These are phyloP conservation scores for Cystofilobasidium capitatum DNA, from an alignment of 768 basidiomycete species.

Conservation along the genomic window DNA sequence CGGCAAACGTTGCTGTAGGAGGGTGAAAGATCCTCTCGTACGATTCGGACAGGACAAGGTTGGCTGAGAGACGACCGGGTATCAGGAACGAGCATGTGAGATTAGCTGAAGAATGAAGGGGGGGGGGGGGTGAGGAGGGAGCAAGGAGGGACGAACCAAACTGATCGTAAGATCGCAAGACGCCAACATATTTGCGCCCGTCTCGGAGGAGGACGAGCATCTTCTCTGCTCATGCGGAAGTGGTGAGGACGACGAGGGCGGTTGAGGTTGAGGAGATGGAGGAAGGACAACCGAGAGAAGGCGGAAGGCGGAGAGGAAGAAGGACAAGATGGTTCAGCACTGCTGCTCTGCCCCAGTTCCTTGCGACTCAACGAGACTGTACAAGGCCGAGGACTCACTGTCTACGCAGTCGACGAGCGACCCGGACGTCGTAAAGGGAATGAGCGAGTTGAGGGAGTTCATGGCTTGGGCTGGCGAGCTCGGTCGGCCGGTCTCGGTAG, in stretches of 20 bases:
- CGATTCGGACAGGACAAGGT: constrained; percentile 91
- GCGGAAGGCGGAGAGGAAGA: background rate
- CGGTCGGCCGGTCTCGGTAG: no score
- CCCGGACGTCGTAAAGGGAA: constrained; percentile 97
- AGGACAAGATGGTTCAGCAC: background rate
- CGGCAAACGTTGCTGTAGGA: constrained; percentile 60
- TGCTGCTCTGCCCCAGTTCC: no score
- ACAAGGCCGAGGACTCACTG: constrained; percentile 59
- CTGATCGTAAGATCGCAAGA: constrained; percentile 94
- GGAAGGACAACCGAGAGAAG: background rate
- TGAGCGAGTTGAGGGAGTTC: constrained; percentile 68
- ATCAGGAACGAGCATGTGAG: background rate
- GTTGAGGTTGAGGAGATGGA: background rate
- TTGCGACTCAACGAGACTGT: no score
- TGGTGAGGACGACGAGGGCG: constrained; percentile 34
- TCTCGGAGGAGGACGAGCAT: constrained; percentile 95
- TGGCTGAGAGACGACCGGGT: constrained; percentile 51
- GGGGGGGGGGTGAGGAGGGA: background rate
- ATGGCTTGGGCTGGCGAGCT: background rate
- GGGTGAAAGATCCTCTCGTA: constrained; percentile 89
- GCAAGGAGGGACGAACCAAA: constrained; percentile 61
- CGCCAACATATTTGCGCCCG: constrained; percentile 90
- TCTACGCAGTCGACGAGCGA: constrained; percentile 98
- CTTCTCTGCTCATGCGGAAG: constrained; percentile 60
- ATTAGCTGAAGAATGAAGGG: background rate